Conservation (phyloP, 768 basidiomycete genomes). For the Ramaria sp. region DNA sequence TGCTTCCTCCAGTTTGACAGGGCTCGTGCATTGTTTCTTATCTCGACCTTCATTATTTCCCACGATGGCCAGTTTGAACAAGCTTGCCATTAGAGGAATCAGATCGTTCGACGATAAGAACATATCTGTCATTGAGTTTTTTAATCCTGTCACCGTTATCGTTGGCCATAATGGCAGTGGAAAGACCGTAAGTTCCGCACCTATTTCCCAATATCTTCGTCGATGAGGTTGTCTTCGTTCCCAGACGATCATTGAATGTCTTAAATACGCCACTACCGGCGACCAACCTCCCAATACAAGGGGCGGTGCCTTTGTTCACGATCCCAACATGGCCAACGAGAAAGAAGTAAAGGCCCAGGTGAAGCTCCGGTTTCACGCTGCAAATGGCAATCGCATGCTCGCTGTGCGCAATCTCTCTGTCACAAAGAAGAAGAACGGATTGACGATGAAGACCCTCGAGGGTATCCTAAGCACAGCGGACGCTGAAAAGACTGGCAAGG, state of each 20-base stretch:
- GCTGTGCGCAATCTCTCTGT: slow-evolving; percentile 87
- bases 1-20: too few relatives aligned
- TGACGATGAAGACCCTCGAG: slow-evolving; percentile 98
- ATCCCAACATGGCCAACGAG: slow-evolving; percentile 99
- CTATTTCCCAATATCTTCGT: background rate
- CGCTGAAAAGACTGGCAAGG: slow-evolving; percentile 66
- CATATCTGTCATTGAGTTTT: slow-evolving; percentile 91
- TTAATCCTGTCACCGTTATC: slow-evolving; percentile 94
- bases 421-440: slow-evolving; percentile 81
- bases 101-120: slow-evolving; percentile 91
- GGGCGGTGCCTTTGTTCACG: slow-evolving; percentile 97
- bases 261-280: slow-evolving; percentile 98
- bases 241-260: slow-evolving; percentile 92
- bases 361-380: slow-evolving; percentile 84
- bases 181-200: slow-evolving; percentile 51
- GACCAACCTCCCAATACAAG: slow-evolving; percentile 96
- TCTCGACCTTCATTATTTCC: background rate
- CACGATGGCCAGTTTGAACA: slow-evolving; percentile 74
- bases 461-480: slow-evolving; percentile 74
- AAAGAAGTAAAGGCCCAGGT: slow-evolving; percentile 99
- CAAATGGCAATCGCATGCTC: slow-evolving; percentile 83
- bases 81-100: slow-evolving; percentile 65
- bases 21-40: too few relatives aligned
- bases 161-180: slow-evolving; percentile 98
- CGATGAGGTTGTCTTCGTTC: background rate